A percentile compares a stretch with the other conserved stretches of the same genome.
Evolutionary conservation across 495 filamentous ascomycete genomes (phyloP).

Genomic region (Trichocladium antarcticum): DNA sequence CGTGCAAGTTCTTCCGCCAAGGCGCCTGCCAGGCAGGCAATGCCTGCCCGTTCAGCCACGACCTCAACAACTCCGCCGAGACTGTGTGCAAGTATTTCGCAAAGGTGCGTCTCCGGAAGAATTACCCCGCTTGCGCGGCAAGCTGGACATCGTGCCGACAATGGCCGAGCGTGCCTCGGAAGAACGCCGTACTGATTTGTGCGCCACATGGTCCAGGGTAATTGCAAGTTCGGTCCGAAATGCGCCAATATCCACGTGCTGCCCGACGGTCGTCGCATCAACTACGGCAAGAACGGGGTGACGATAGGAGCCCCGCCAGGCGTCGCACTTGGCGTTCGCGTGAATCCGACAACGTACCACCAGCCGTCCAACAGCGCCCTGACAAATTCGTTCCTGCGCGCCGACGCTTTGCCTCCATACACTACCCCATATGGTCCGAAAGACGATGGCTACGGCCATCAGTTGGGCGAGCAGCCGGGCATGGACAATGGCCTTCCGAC

Average conservation of each 20-base stretch:
- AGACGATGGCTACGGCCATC: constrained; percentile 35
- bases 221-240: constrained; percentile 97
- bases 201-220: constrained; percentile 51
- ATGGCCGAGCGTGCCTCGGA: constrained; percentile 3
- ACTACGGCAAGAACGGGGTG: constrained; percentile 50
- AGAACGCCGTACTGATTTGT: constrained; percentile 24
- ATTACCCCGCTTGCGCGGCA: too few relatives aligned
- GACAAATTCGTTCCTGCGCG: constrained; percentile 72
- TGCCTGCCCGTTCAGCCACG: constrained; percentile 93
- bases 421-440: constrained; percentile 28
- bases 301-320: constrained; percentile 35
- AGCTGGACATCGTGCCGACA: constrained; percentile 1
- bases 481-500: constrained; percentile 51
- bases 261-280: constrained; percentile 84
- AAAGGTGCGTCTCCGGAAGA: constrained; percentile 53
- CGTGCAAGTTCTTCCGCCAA: constrained; percentile 97
- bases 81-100: constrained; percentile 96
- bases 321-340: constrained; percentile 56
- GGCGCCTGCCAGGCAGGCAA: constrained; percentile 92
- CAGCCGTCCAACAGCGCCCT: constrained; percentile 57
- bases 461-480: constrained; percentile 35
- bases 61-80: constrained; percentile 64
- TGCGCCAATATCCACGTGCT: constrained; percentile 94
- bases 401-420: constrained; percentile 43
- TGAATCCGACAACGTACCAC: constrained; percentile 48